Percentiles rank a stretch among this genome's conserved stretches.
Evolutionary conservation across 768 basidiomycete species (phyloP).

Genomic region (Gymnopilus junonius): DNA sequence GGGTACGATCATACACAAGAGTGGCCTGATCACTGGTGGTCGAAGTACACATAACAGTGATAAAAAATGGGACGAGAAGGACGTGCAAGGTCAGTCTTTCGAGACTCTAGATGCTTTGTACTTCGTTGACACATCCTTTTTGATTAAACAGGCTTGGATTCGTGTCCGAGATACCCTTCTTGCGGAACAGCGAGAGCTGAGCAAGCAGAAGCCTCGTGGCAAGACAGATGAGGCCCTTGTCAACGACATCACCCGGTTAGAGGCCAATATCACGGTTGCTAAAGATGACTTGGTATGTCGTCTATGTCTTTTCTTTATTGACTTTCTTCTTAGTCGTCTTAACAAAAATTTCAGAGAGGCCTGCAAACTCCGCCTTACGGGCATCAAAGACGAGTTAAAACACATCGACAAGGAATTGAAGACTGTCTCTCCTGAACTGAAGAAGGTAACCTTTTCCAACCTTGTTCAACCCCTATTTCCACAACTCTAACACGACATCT

Average conservation of each 20-base stretch:
- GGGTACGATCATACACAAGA: constrained; percentile 97
- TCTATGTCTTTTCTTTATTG: neutral
- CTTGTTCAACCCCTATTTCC: no score
- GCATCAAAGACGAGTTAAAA: constrained; percentile 84
- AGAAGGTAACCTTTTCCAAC: constrained; percentile 53
- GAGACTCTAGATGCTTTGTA: neutral
- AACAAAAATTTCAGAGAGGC: constrained; percentile 82
- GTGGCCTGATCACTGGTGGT: constrained; percentile 96
- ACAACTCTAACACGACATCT: neutral
- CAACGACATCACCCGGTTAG: constrained; percentile 77
- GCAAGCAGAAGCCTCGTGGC: constrained; percentile 79
- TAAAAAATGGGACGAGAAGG: constrained; percentile 95
- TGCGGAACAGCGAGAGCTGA: constrained; percentile 80
- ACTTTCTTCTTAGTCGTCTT: constrained; percentile 25
- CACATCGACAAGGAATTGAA: constrained; percentile 76
- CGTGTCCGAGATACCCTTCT: constrained; percentile 74
- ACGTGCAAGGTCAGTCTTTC: constrained; percentile 73
- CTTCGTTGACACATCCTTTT: neutral
- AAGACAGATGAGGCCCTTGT: constrained; percentile 83
- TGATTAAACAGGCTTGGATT: constrained; percentile 38
- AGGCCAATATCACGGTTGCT: constrained; percentile 73
- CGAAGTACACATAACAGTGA: constrained; percentile 72
- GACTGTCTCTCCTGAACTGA: constrained; percentile 67
- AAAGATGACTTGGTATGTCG: constrained; percentile 81
- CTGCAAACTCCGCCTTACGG: constrained; percentile 73